Percentiles rank a stretch among this genome's conserved stretches.
phyloP scores from a whole-genome alignment of 495 filamentous ascomycete genomes.

The Cryomyces antarcticus region DNA sequence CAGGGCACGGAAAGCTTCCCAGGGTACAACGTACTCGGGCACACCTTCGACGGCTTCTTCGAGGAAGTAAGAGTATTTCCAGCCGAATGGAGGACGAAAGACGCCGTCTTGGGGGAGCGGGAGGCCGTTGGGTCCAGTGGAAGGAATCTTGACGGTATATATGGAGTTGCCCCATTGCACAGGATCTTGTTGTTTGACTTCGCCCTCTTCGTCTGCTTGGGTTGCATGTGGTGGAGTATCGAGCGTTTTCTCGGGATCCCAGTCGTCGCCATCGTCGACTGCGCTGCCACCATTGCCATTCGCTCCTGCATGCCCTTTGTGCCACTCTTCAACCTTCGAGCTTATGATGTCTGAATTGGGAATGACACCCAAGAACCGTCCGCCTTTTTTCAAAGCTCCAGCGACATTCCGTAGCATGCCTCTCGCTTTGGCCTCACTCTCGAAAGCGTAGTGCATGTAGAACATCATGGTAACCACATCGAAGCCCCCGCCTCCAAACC shows the following conservation, averaged over 20 bases:
- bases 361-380: conserved; percentile 80
- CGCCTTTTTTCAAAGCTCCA: conserved; percentile 74
- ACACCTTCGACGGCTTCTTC: conserved; percentile 90
- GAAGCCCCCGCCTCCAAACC: conserved; percentile 54
- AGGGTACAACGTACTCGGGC: conserved; percentile 94
- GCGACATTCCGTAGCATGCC: conserved; percentile 89
- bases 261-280: conserved; percentile 1
- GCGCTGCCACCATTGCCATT: conserved; percentile 1
- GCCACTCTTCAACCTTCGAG: conserved; percentile 31
- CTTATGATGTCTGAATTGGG: conserved; percentile 81
- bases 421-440: conserved; percentile 64
- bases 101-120: conserved; percentile 44
- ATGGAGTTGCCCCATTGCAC: conserved; percentile 84
- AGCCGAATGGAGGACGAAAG: conserved; percentile 88
- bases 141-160: conserved; percentile 74
- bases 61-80: conserved; percentile 93
- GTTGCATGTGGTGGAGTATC: conserved; percentile 4
- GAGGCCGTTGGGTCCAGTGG: conserved; percentile 26
- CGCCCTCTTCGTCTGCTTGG: conserved; percentile 21
- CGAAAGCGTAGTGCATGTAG: conserved; percentile 96
- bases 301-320: conserved; percentile 10
- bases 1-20: conserved; percentile 85
- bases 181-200: conserved; percentile 27
- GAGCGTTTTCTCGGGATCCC: conserved; percentile 16
- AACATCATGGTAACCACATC: conserved; percentile 99